Conservation (phyloP, 768 basidiomycete genomes). For the Mycena haematopus region DNA sequence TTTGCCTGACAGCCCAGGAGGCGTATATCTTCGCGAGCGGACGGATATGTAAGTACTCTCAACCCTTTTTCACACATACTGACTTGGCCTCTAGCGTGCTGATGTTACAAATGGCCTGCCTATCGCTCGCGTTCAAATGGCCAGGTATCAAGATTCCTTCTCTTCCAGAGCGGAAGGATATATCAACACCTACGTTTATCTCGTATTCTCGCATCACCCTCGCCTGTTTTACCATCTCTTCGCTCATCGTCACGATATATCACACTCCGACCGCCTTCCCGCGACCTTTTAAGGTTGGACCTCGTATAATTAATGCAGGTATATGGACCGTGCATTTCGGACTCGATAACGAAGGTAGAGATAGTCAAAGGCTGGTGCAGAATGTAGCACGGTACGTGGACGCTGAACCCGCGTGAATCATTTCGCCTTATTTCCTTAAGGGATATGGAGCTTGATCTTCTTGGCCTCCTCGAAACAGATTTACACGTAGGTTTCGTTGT, state of each 20-base stretch:
- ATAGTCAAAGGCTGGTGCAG: slow-evolving; percentile 73
- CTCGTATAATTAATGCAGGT: slow-evolving; percentile 77
- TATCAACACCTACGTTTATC: slow-evolving; percentile 22
- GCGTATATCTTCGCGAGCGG: slow-evolving; percentile 74
- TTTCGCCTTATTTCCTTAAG: slow-evolving; percentile 36
- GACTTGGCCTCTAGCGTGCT: slow-evolving; percentile 51
- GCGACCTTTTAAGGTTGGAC: slow-evolving; percentile 64
- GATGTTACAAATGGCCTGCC: slow-evolving; percentile 54
- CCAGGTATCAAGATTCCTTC: slow-evolving; percentile 30
- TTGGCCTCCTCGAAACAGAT: slow-evolving; percentile 88
- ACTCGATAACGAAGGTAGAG: slow-evolving; percentile 71
- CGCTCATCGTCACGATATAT: slow-evolving; percentile 61
- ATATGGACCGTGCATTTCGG: slow-evolving; percentile 97
- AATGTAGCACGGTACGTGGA: slow-evolving; percentile 49
- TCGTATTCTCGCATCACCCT: slow-evolving; percentile 43
- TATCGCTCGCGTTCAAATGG: slow-evolving; percentile 57
- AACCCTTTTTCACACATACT: no score
- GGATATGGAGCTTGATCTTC: slow-evolving; percentile 86
- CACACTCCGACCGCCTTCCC: slow-evolving; percentile 57
- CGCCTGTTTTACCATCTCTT: slow-evolving; percentile 48
- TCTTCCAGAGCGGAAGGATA: slow-evolving; percentile 25
- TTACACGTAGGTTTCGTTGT: slow-evolving; percentile 64
- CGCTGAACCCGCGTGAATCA: not conserved
- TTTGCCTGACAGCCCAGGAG: slow-evolving; percentile 55
- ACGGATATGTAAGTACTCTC: slow-evolving; percentile 66